Percentiles rank a stretch among this genome's conserved stretches.
Conservation (phyloP, 208 protist species). For the Wallacemonas sp. region DNA sequence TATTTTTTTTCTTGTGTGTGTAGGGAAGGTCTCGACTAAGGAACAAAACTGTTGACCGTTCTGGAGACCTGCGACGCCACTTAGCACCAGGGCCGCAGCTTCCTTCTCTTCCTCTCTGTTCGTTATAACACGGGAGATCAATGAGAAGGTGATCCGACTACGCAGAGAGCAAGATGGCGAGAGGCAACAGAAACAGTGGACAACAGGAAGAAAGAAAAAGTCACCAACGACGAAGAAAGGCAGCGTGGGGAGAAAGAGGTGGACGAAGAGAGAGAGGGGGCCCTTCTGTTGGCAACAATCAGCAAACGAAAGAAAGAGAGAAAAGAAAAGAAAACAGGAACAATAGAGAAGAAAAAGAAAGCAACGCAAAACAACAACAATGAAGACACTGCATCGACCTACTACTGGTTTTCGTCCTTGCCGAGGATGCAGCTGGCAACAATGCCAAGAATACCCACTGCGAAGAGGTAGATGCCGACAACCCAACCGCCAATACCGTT, state of each 20-base stretch:
- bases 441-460: slow-evolving; percentile 52
- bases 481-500: slow-evolving; percentile 51
- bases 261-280: not conserved
- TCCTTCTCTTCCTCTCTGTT: no score
- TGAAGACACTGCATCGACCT: not conserved
- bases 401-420: not conserved
- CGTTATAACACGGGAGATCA: no score
- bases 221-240: no score
- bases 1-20: no score
- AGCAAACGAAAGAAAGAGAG: slow-evolving; percentile 9
- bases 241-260: slow-evolving; percentile 1
- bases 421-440: slow-evolving; percentile 28
- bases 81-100: no score
- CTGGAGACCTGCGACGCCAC: no score
- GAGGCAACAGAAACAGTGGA: no score
- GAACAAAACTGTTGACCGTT: no score
- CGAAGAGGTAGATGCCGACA: slow-evolving; percentile 59
- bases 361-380: not conserved
- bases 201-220: no score
- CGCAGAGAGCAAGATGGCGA: no score
- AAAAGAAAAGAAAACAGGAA: slow-evolving; percentile 16
- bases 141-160: no score
- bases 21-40: no score
- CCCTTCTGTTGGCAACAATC: not conserved
- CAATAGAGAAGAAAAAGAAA: slow-evolving; percentile 14